Evolutionary conservation across 1,284 basidiomycete genomes (phyloP), one percentile per base, ranked within the genome.

Genomic region (Chalciporus piperatoides): DNA sequence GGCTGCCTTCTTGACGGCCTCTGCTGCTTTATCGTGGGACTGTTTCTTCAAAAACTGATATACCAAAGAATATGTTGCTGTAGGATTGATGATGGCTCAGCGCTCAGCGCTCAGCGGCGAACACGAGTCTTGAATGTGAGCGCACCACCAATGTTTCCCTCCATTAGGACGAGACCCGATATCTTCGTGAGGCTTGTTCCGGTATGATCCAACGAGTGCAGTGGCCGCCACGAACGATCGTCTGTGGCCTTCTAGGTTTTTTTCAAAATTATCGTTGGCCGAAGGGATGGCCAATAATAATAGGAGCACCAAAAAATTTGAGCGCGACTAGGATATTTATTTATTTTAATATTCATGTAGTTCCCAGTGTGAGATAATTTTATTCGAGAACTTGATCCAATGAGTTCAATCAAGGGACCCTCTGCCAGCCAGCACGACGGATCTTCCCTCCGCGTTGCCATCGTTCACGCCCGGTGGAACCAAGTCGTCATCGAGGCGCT

Each of bases 391-490:
- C n/a, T n/a, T n/a, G n/a, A n/a, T n/a, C 64, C 64, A 49, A 80
- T 78, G 79, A 78, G 64, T 50, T 72, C 78, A 59, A 80, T 95
- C 78, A 96, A 96, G 74, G 90, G 91, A 44, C 76, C 80, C 30
- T 78, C 86, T 40, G 67, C 80, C 47, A 74, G 73, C 36, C 71
- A 78, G 40, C 80, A 82, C 73, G 90, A 96, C 61, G 92, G 92
- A 44, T 86, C 90, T 3, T 57, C 76, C 37, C 76, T 94, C 54
- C 84, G 92, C 51, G 73, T 96, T 53, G 90, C 89, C 58, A 94
- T 97, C 63, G 88, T 97, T 4, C 94, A 96, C 67, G 90, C 92
- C 15, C 78, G 91, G 69, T 97, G 94, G 94, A 97, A 97, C 75
- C 84, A 84, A 61, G 67, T 75, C 21, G 82, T 96, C 65, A 90